Conservation (phyloP, 164 flowering plant genomes). For the Stephania cephalantha region DNA sequence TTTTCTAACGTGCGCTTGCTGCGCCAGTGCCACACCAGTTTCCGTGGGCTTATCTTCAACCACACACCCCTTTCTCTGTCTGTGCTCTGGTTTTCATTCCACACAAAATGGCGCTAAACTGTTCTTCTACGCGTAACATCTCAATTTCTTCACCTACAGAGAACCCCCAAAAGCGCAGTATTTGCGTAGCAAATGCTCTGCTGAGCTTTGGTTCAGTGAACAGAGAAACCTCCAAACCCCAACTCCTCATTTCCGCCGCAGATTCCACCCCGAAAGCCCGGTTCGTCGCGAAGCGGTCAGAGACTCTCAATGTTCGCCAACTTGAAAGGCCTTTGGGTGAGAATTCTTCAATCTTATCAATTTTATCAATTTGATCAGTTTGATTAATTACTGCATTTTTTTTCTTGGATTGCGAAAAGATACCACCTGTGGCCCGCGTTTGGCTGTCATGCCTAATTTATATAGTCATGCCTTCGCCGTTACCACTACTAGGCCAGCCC, state of each 20-base stretch:
- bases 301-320: constrained; percentile 55
- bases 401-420: no score
- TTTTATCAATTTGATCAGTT: no score
- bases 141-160: not conserved
- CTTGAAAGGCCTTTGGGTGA: constrained; percentile 74
- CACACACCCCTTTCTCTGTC: not conserved
- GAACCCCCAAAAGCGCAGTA: not conserved
- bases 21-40: not conserved
- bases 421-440: no score
- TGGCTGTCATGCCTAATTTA: no score
- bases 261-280: constrained; percentile 51
- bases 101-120: not conserved
- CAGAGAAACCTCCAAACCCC: constrained; percentile 3
- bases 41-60: constrained; percentile 1
- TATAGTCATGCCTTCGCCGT: no score
- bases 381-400: not conserved
- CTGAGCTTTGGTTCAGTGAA: not conserved
- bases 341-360: no score
- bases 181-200: not conserved
- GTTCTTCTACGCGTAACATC: not conserved
- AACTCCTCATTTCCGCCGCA: constrained; percentile 35
- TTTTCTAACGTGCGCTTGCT: not conserved
- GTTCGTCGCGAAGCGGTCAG: constrained; percentile 57
- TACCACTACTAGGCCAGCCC: no score
- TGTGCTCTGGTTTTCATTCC: not conserved